A percentile compares a stretch with the other conserved stretches of the same genome.
Conservation (phyloP, 306 rosid genomes). For the Leucaena leucocephala region DNA sequence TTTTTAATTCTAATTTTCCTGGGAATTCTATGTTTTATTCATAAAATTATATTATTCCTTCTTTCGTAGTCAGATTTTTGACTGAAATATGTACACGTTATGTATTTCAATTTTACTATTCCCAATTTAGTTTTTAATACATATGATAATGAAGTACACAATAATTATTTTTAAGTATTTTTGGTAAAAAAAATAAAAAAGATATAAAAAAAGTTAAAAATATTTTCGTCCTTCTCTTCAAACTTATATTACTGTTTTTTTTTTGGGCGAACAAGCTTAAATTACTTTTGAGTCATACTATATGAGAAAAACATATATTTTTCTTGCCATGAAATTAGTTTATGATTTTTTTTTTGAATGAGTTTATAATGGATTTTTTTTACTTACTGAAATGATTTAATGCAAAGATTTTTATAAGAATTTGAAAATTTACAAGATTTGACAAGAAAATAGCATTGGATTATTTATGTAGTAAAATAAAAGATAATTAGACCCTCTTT, state of each 20-base stretch:
- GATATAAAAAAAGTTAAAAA: not conserved
- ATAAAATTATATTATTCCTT: not conserved
- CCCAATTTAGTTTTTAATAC: not conserved
- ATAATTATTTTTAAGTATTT: not conserved
- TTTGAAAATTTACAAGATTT: not conserved
- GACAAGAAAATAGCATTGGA: too few species aligned
- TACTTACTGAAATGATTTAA: not conserved
- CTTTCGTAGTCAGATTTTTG: conserved; percentile 18
- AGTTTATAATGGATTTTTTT: not conserved
- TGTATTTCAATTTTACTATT: not conserved
- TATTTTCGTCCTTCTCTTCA: not conserved
- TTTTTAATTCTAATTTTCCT: not conserved
- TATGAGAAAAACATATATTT: not conserved
- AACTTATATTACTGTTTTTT: not conserved
- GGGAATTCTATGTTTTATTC: not conserved
- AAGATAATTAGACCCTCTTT: too few species aligned
- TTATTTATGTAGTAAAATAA: too few species aligned
- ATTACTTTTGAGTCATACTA: not conserved
- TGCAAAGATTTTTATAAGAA: not conserved
- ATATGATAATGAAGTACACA: not conserved
- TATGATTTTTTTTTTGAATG: not conserved
- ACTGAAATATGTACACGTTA: not conserved
- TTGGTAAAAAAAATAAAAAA: not conserved
- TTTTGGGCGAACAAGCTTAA: not conserved
- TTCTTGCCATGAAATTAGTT: not conserved